Evolutionary conservation across 345 rosid species (phyloP), one percentile per base, ranked within the genome.

Genomic region (Noccaea caerulescens): DNA sequence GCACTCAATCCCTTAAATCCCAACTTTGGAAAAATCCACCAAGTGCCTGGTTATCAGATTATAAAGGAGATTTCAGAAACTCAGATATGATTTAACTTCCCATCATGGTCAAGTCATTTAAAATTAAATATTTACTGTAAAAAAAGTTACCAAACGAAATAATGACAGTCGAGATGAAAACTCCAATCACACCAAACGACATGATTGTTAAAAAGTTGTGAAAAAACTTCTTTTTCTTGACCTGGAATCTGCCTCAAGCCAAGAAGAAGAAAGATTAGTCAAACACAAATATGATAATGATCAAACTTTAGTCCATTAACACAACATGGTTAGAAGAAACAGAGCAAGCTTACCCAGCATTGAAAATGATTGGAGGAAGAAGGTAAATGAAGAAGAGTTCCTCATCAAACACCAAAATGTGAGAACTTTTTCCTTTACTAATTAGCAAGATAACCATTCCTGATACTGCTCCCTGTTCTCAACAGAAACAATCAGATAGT

Each of bases 361-460:
- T 93, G 79, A 93, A 93, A 59, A 93, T 93, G 13, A 93, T 93
- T 0, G 98, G 98, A 11, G 98, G 97, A 79, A 93, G 97, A 78
- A 93, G 96, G 66, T 93, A 93, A 43, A 93, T 80, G 73, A 93
- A 93, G 89, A 93, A 93, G 59, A 90, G 76, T 69, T 87, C 88
- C 71, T 93, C 98, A 71, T 62, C 83, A 73, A 90, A 90, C 54
- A 82, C 84, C 36, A 93, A 75, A 70, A 90, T 86, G 71, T 84
- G 97, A 63, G 97, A 86, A 68, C 80, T 83, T 68, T 86, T 86
- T 47, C 98, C 93, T 74, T 84, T 93, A 81, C 80, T 88, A 2
- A 80, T 6, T 30, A 82, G 69, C 77, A 93, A 83, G 55, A 93
- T 88, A 25, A 83, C 58, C 3, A 75, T 67, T 59, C 98, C 93